phyloP scores from a whole-genome alignment of 306 rosid species.

The Herpetospermum pedunculosum region DNA sequence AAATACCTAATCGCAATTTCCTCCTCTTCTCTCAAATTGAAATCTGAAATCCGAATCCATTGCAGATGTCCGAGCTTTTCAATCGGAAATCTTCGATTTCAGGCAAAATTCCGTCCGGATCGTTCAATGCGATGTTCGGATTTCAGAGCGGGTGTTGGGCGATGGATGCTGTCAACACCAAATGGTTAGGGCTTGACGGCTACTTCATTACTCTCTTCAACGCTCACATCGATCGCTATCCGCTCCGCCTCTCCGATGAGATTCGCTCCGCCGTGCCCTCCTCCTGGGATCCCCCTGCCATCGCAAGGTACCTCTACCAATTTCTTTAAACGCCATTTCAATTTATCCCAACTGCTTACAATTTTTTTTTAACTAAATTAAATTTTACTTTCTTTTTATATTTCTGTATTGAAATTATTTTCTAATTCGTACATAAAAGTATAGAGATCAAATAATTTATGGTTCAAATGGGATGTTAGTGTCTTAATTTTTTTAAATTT shows the following conservation, averaged over 20 bases:
- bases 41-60: not conserved
- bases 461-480: not conserved
- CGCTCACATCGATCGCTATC: constrained; percentile 54
- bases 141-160: constrained; percentile 66
- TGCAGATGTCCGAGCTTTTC: constrained; percentile 73
- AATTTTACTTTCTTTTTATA: no score
- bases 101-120: constrained; percentile 76
- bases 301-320: constrained; percentile 50
- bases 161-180: constrained; percentile 45
- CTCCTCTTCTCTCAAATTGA: not conserved
- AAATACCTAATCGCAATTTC: not conserved
- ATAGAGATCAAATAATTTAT: no score
- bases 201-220: constrained; percentile 36
- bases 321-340: not conserved
- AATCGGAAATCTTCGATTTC: constrained; percentile 40
- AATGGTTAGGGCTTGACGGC: constrained; percentile 59
- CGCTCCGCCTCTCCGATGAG: constrained; percentile 48
- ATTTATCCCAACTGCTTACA: no score
- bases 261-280: constrained; percentile 60
- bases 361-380: no score
- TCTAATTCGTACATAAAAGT: no score
- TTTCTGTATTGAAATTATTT: no score
- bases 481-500: no score
- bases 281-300: constrained; percentile 72
- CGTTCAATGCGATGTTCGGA: constrained; percentile 56